A percentile compares a stretch with the other conserved stretches of the same genome.
Conservation (phyloP, 345 rosid genomes). For the Euphorbia peplus region DNA sequence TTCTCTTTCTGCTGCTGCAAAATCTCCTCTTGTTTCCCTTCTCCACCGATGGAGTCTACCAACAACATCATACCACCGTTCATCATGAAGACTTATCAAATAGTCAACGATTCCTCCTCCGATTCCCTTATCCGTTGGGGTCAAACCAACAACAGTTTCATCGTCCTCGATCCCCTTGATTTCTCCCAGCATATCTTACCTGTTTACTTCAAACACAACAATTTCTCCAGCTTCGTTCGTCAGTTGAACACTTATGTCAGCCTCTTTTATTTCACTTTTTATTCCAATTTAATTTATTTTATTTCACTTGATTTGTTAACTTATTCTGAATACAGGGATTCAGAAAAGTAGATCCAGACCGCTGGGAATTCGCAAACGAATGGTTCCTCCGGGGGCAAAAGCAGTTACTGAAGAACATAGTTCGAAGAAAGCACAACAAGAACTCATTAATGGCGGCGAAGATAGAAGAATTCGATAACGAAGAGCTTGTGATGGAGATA, state of each 20-base stretch:
- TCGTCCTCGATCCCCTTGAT: conserved; percentile 27
- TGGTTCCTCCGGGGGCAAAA: conserved; percentile 29
- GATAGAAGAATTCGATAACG: conserved; percentile 48
- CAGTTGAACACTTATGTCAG: conserved; percentile 32
- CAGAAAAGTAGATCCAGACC: conserved; percentile 32
- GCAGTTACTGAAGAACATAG: conserved; percentile 24
- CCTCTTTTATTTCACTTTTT: neutral
- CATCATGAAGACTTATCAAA: conserved; percentile 31
- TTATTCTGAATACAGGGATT: conserved; percentile 16
- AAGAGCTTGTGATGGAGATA: conserved; percentile 64
- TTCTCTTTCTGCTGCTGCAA: neutral
- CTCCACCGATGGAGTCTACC: conserved; percentile 35
- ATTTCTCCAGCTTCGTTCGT: conserved; percentile 33
- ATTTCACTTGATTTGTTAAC: neutral
- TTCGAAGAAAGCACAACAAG: conserved; percentile 18
- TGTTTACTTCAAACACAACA: conserved; percentile 30
- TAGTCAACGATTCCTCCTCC: conserved; percentile 25
- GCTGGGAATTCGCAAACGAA: conserved; percentile 34
- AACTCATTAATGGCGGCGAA: conserved; percentile 20
- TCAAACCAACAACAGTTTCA: conserved; percentile 27
- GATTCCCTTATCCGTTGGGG: conserved; percentile 25
- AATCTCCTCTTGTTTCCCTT: neutral
- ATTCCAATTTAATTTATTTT: too few species aligned
- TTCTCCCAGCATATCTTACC: conserved; percentile 27
- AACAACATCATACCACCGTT: conserved; percentile 31